Evolutionary conservation across 495 filamentous ascomycete genomes (phyloP).

Genomic region (Aspergillus steynii): DNA sequence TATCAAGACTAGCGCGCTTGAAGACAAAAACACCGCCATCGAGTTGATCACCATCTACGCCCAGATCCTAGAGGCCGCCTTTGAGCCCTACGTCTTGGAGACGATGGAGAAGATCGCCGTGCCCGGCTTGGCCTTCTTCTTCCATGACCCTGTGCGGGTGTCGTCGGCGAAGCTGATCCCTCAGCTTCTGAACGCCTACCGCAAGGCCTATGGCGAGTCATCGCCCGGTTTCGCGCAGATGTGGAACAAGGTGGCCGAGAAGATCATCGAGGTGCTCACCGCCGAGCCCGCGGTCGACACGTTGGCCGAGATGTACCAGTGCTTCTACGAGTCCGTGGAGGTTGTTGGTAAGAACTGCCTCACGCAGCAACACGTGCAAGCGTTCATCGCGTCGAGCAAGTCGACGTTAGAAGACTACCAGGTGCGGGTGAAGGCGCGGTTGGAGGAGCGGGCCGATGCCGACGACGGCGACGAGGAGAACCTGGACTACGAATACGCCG

Average conservation of each 20-base stretch:
- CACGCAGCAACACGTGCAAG: conserved; percentile 71
- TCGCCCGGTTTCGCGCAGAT: conserved; percentile 74
- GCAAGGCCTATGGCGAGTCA: conserved; percentile 76
- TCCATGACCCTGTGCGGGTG: conserved; percentile 96
- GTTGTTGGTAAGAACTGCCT: conserved; percentile 85
- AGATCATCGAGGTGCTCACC: conserved; percentile 90
- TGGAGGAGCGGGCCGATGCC: conserved; percentile 72
- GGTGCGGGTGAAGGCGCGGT: conserved; percentile 72
- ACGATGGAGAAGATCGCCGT: conserved; percentile 97
- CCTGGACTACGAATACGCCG: conserved; percentile 67
- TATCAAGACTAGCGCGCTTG: conserved; percentile 93
- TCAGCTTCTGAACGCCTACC: conserved; percentile 91
- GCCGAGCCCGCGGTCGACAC: conserved; percentile 95
- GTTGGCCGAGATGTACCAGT: conserved; percentile 98
- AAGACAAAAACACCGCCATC: conserved; percentile 99
- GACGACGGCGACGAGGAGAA: conserved; percentile 86
- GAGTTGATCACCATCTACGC: conserved; percentile 97
- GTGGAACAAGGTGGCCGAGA: conserved; percentile 84
- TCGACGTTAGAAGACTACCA: conserved; percentile 91
- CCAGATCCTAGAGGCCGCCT: conserved; percentile 85
- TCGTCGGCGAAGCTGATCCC: conserved; percentile 94
- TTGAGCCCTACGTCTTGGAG: conserved; percentile 86
- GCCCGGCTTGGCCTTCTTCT: conserved; percentile 95
- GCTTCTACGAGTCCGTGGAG: conserved; percentile 98
- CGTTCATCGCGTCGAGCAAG: conserved; percentile 81